These are phyloP conservation scores for Neocatenulostroma microsporum DNA, from an alignment of 2,329 filamentous ascomycete genomes.

Conservation along the genomic window DNA sequence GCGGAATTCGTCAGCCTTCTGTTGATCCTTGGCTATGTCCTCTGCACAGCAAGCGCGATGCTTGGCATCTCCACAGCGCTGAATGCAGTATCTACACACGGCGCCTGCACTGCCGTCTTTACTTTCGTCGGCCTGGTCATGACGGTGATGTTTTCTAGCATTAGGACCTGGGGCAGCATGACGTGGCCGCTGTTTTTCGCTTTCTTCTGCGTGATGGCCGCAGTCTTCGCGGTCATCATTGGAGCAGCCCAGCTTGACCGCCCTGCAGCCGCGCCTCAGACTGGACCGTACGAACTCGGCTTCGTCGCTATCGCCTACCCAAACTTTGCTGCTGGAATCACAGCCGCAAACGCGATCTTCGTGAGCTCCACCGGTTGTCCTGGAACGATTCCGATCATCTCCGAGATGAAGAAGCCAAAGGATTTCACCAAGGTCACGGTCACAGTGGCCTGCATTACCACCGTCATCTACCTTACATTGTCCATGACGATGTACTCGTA, in stretches of 20 bases:
- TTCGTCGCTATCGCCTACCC: slow-evolving; percentile 45
- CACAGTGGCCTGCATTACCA: slow-evolving; percentile 52
- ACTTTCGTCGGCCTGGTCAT: too few species aligned
- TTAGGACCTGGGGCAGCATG: too few species aligned
- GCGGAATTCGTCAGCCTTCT: slow-evolving; percentile 40
- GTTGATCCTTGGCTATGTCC: slow-evolving; percentile 47
- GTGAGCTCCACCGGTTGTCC: slow-evolving; percentile 50
- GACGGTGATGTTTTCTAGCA: too few species aligned
- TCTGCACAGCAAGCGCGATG: slow-evolving; percentile 51
- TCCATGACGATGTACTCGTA: slow-evolving; percentile 54
- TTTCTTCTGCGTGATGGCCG: too few species aligned
- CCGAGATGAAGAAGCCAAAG: slow-evolving; percentile 54
- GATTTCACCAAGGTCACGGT: slow-evolving; percentile 56
- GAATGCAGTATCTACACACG: slow-evolving; percentile 53
- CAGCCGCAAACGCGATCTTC: slow-evolving; percentile 52
- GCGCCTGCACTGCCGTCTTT: slow-evolving; percentile 54
- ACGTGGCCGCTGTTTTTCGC: too few species aligned
- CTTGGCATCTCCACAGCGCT: slow-evolving; percentile 52
- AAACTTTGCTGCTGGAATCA: slow-evolving; percentile 52
- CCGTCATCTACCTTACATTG: slow-evolving; percentile 51
- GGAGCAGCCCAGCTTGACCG: slow-evolving; percentile 51
- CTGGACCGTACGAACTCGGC: slow-evolving; percentile 52
- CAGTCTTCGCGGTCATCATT: slow-evolving; percentile 37
- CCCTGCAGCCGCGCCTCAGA: slow-evolving; percentile 53
- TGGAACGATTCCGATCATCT: too few species aligned